Evolutionary conservation across 148 eudicot species (phyloP).

Genomic region (Oxyria digyna): DNA sequence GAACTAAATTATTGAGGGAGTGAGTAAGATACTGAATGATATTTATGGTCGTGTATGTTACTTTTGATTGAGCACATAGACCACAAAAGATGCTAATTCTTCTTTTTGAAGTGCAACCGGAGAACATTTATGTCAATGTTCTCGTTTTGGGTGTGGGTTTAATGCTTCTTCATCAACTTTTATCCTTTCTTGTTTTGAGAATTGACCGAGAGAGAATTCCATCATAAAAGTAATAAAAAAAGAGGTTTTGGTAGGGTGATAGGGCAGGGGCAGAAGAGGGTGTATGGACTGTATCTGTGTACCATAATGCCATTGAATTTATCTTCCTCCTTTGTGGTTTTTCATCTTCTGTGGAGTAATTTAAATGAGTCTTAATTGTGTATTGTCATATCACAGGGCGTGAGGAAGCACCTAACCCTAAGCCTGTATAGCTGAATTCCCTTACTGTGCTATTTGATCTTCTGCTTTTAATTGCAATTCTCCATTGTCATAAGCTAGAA

Average conservation of each 20-base stretch:
- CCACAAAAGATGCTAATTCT: constrained; percentile 4
- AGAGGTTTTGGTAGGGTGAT: too few relatives aligned
- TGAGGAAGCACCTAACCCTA: not conserved
- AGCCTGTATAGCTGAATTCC: constrained; percentile 2
- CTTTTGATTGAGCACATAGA: not conserved
- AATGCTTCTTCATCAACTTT: not conserved
- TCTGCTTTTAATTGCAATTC: not conserved
- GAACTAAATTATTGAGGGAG: constrained; percentile 1
- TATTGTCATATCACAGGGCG: constrained; percentile 4
- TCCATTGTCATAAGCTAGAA: not conserved
- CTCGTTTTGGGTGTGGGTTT: constrained; percentile 3
- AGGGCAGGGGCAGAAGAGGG: too few relatives aligned
- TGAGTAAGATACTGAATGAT: not conserved
- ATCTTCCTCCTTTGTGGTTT: not conserved
- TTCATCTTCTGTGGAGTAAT: not conserved
- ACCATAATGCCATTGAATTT: not conserved
- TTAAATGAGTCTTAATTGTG: constrained; percentile 6
- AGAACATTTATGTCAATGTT: constrained; percentile 2
- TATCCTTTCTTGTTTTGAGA: not conserved
- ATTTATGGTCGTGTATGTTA: not conserved
- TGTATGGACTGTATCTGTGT: not conserved
- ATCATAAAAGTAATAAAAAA: not conserved
- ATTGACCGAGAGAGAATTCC: not conserved
- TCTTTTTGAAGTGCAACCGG: not conserved
- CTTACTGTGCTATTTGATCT: not conserved